Percentiles rank a stretch among this genome's conserved stretches.
phyloP scores from a whole-genome alignment of 176 grass and related monocot species.

The Carex cristatella region DNA sequence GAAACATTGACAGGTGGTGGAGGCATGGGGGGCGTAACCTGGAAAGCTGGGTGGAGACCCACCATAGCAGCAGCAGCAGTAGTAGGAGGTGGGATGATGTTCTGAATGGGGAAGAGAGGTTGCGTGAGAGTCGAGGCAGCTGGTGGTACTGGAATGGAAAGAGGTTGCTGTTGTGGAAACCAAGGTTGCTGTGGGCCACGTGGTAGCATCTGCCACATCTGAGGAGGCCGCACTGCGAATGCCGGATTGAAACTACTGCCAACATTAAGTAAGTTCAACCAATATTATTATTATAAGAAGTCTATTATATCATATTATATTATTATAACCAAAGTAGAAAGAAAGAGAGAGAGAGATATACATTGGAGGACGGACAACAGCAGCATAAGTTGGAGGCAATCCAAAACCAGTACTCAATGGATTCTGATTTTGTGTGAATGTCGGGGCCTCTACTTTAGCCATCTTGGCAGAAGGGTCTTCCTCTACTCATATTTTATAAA shows the following conservation, averaged over 20 bases:
- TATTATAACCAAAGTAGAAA: background rate
- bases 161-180: conserved; percentile 50
- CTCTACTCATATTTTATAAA: conserved; percentile 31
- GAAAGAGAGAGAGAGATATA: conserved; percentile 30
- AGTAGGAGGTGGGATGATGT: conserved; percentile 50
- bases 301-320: too few species aligned
- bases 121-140: conserved; percentile 33
- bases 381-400: conserved; percentile 62
- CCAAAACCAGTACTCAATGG: conserved; percentile 42
- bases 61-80: conserved; percentile 35
- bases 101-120: conserved; percentile 90
- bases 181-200: conserved; percentile 44
- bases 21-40: conserved; percentile 50
- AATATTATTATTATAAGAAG: too few species aligned
- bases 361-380: conserved; percentile 39
- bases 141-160: conserved; percentile 41
- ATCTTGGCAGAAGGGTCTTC: conserved; percentile 71
- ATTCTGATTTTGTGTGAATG: conserved; percentile 32
- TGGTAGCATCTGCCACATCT: conserved; percentile 45
- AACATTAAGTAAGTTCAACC: background rate
- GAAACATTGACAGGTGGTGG: conserved; percentile 50
- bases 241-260: conserved; percentile 85
- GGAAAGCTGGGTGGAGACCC: conserved; percentile 51
- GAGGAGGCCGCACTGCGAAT: conserved; percentile 49
- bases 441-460: conserved; percentile 67